A percentile compares a stretch with the other conserved stretches of the same genome.
These are phyloP conservation scores for Beauveria caledonica DNA, from an alignment of 2,329 filamentous ascomycete genomes.

Conservation along the genomic window DNA sequence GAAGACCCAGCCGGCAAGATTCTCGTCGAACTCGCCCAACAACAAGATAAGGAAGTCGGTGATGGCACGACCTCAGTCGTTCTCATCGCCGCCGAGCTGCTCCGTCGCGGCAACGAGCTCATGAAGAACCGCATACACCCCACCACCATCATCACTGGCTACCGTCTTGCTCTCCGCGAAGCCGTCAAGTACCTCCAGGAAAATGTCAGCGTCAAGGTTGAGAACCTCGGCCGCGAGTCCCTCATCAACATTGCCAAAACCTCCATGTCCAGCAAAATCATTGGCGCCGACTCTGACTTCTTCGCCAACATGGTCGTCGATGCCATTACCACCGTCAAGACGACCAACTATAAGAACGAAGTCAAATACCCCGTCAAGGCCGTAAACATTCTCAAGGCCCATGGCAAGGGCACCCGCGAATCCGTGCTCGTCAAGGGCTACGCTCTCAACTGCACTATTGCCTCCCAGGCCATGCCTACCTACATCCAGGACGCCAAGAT, in stretches of 20 bases:
- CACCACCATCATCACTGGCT: conserved; percentile 97
- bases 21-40: conserved; percentile 90
- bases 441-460: conserved; percentile 96
- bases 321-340: conserved; percentile 90
- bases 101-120: conserved; percentile 89
- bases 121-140: conserved; percentile 99
- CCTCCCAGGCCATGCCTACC: conserved; percentile 96
- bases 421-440: conserved; percentile 92
- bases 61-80: conserved; percentile 98
- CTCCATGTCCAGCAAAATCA: conserved; percentile 99
- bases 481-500: conserved; percentile 91
- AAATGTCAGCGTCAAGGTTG: conserved; percentile 93
- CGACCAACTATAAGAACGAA: conserved; percentile 82
- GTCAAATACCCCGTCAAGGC: conserved; percentile 97
- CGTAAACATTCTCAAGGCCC: conserved; percentile 96
- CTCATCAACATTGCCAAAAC: conserved; percentile 95
- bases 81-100: conserved; percentile 89
- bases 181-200: conserved; percentile 99
- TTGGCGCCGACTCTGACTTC: conserved; percentile 91
- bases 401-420: conserved; percentile 86
- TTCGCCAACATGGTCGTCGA: conserved; percentile 97
- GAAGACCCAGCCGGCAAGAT: conserved; percentile 99
- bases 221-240: conserved; percentile 81
- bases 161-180: conserved; percentile 88
- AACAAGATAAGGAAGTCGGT: conserved; percentile 98